Conservation (phyloP, 1,284 basidiomycete species). For the Puccinia brachypodii region DNA sequence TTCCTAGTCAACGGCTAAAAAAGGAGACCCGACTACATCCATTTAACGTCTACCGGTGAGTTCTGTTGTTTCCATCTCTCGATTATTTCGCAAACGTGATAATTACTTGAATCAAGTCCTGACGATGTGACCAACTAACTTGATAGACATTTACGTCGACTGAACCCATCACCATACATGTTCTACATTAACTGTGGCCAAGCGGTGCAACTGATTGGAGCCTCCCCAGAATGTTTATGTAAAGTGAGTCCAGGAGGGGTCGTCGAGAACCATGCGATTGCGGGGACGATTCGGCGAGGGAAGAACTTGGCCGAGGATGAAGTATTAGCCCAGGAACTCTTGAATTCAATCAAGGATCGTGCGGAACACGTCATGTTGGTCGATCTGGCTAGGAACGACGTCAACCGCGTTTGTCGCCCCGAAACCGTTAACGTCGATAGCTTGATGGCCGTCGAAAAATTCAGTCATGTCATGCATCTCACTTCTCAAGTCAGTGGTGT, state of each 20-base stretch:
- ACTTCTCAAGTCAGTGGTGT: slow-evolving; percentile 91
- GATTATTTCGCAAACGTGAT: too few relatives aligned
- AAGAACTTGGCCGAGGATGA: slow-evolving; percentile 86
- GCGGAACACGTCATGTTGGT: slow-evolving; percentile 99
- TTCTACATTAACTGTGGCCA: slow-evolving; percentile 83
- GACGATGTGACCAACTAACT: not conserved
- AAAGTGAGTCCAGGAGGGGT: slow-evolving; percentile 82
- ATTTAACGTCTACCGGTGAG: slow-evolving; percentile 72
- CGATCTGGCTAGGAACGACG: slow-evolving; percentile 97
- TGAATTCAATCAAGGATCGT: slow-evolving; percentile 85
- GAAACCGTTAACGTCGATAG: slow-evolving; percentile 93
- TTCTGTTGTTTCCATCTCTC: not conserved
- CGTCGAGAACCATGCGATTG: slow-evolving; percentile 97
- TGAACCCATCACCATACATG: slow-evolving; percentile 99
- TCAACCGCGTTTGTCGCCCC: slow-evolving; percentile 94
- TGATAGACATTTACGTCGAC: slow-evolving; percentile 75
- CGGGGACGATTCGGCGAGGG: slow-evolving; percentile 88
- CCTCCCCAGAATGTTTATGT: slow-evolving; percentile 95
- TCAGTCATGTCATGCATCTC: slow-evolving; percentile 96
- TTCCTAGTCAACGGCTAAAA: slow-evolving; percentile 86
- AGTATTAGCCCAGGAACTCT: slow-evolving; percentile 70
- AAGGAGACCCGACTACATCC: slow-evolving; percentile 86
- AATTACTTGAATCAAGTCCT: not conserved
- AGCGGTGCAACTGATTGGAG: slow-evolving; percentile 81
- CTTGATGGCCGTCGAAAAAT: slow-evolving; percentile 91